Evolutionary conservation across 768 basidiomycete species (phyloP), one percentile per base, ranked within the genome.

Genomic region (Leccinum rimulosum): DNA sequence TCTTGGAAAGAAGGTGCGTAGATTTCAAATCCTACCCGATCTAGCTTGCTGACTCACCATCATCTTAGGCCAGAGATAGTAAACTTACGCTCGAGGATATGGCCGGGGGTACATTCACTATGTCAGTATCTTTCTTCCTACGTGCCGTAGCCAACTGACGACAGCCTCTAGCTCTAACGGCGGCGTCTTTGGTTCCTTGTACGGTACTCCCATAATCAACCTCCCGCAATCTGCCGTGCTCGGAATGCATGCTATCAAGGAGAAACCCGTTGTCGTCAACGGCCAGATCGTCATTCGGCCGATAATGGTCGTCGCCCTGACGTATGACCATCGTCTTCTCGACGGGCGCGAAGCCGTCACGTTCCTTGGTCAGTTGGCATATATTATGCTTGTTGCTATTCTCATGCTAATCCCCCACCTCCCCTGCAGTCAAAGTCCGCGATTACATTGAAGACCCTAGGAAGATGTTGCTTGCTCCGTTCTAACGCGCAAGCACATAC

Each of bases 191-290:
- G 96, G 96, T 48, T 96, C 93, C 52, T 79, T 99, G 52, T 97
- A 89, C 69, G 96, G 96, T 43, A 99, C 96, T n/a, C 96, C 96
- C 38, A 99, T 99, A 70, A 96, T 98, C 77, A 98, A 98, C 80
- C 79, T 95, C 49, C 96, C 95, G 4, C 96, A 98, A 73, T 77
- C 94, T 25, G 96, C 95, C 54, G 94, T 98, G 7, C 85, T 99
- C 56, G 95, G 91, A 60, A 98, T 98, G 93, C 96, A 99, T 75
- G 70, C 92, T 22, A 95, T 97, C 80, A 95, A 94, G 73, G 95
- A 96, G 65, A 85, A 82, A 61, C 84, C 91, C 8, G 93, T 91
- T 27, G 96, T 96, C 27, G 91, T 96, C 50, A 80, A 97, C 66
- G 96, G 95, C 25, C 87, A 98, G 79, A 93, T 98, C 66, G 95